Evolutionary conservation across 2,329 filamentous ascomycete species (phyloP).

Genomic region (Phaeophleospora eucalypticola): DNA sequence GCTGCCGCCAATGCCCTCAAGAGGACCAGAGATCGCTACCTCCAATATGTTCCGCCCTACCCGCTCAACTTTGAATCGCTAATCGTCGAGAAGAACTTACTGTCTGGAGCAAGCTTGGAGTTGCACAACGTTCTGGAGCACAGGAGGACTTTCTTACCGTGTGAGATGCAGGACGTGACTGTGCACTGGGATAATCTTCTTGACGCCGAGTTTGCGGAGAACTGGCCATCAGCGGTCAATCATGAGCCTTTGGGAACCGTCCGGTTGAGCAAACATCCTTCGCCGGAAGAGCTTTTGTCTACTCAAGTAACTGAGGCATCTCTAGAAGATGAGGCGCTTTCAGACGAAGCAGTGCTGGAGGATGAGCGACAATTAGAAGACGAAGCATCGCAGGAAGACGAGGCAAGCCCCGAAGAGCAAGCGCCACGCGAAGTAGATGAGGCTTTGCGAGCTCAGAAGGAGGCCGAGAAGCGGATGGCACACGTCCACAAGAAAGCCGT

Average conservation of each 20-base stretch:
- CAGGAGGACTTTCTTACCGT: background rate
- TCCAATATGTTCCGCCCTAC: background rate
- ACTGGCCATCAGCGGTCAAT: slow-evolving; percentile 31
- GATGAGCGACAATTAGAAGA: no score
- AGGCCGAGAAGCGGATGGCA: no score
- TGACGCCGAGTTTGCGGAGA: slow-evolving; percentile 36
- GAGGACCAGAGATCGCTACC: background rate
- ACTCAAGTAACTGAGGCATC: no score
- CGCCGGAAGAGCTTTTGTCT: no score
- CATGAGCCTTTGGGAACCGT: slow-evolving; percentile 33
- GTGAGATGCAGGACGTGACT: slow-evolving; percentile 24
- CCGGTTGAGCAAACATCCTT: no score
- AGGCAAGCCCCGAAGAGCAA: no score
- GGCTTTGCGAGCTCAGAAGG: no score
- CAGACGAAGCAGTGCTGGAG: no score
- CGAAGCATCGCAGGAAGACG: no score
- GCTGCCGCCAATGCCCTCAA: background rate
- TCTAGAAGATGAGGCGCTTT: no score
- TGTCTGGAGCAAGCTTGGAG: background rate
- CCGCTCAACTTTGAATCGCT: background rate
- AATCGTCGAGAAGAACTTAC: background rate
- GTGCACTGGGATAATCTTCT: slow-evolving; percentile 36
- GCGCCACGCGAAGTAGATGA: no score
- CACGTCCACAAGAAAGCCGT: no score
- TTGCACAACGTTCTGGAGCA: background rate